Base-by-base conservation (phyloP, 768 basidiomycete genomes). In the Pulveroboletus sp. region DNA sequence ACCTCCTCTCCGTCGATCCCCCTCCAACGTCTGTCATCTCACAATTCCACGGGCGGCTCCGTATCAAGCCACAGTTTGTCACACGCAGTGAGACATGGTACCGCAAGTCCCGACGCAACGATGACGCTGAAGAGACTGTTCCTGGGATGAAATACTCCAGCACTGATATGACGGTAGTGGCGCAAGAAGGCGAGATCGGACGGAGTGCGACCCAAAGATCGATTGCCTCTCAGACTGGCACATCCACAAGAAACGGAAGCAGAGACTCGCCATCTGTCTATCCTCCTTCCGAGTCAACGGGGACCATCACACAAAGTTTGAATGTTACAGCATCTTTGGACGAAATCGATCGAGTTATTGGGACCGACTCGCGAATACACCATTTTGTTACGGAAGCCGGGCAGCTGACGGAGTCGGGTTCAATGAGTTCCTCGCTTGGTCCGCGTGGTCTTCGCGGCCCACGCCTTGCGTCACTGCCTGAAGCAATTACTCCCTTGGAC, bases 1-100 rank as follows among this genome's bases (percentile, higher is more conserved):
- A 86, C 63, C 89, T 90, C 69, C 68, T 93, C 27, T 93, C 92
- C 11, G 73, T 96, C 55, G 90, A 94, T 64, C 89, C 90, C 18
- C 86, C 85, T 11, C 83, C 84, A 33, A 70, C 64, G 37, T 61
- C 56, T 33, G 57, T 65, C 36, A 49, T 65, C n/a, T 58, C 58
- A 35, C 59, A 58, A 10, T 33, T 56, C 32, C 54, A 57, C 7
- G 56, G 45, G 13, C 52, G 54, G 15, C 57, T 64, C 6, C 57
- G 51, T 11, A 53, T 50, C 21, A 67, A 62, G 47, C 62, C 65
- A 2, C 60, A 62, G 32, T 46, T 57, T 3, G 55, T 53, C n/a
- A n/a, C 13, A 13, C 60, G 59, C 39, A 63, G 54, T 39, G 56
- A 60, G 41, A 58, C 60, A 8, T 62, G 67, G 65, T 66, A 66